Evolutionary conservation across 1,284 basidiomycete genomes (phyloP).

Genomic region (Inonotus hispidus): DNA sequence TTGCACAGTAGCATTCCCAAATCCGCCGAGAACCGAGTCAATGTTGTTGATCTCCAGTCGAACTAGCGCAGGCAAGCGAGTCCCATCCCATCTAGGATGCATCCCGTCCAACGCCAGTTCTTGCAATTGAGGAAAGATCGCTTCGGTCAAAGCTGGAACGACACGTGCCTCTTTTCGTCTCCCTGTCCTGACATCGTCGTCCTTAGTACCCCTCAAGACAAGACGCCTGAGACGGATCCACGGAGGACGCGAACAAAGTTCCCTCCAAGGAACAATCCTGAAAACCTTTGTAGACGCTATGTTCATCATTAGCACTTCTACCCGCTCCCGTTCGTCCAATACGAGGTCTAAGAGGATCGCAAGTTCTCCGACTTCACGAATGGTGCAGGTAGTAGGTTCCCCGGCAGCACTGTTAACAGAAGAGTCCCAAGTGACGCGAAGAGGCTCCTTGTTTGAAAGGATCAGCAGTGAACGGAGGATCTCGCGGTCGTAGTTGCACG

Average conservation of each 20-base stretch:
- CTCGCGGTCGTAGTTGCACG: background rate
- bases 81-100: background rate
- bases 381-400: background rate
- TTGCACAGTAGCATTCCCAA: background rate
- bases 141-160: background rate
- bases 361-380: background rate
- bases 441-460: background rate
- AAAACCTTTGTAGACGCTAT: background rate
- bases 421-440: background rate
- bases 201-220: background rate
- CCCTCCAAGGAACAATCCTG: conserved; percentile 1
- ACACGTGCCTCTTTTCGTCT: background rate
- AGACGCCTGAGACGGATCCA: background rate
- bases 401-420: background rate
- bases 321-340: background rate
- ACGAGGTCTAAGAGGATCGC: background rate
- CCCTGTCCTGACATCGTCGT: background rate
- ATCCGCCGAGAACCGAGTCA: background rate
- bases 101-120: background rate
- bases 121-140: background rate
- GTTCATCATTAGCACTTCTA: background rate
- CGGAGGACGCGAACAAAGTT: background rate
- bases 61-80: background rate
- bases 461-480: background rate
- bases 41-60: background rate